A percentile compares a stretch with the other conserved stretches of the same genome.
Evolutionary conservation across 2,329 filamentous ascomycete genomes (phyloP).

Genomic region (Fusarium burgessii): DNA sequence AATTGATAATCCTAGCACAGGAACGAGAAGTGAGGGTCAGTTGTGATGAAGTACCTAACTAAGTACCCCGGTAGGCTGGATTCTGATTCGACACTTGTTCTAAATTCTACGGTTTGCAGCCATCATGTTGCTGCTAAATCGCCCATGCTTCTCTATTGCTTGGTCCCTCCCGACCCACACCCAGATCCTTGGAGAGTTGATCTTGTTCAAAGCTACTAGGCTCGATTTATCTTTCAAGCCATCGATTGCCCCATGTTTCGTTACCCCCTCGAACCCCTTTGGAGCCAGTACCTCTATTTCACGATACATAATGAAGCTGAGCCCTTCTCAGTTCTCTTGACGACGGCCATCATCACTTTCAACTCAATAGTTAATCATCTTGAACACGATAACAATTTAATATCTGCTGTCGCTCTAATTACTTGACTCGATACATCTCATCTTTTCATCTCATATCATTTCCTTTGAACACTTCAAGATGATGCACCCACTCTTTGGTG

Average conservation of each 20-base stretch:
- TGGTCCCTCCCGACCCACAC: conserved; percentile 52
- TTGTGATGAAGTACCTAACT: conserved; percentile 36
- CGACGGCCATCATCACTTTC: conserved; percentile 4
- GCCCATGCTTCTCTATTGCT: conserved; percentile 46
- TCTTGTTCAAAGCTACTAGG: conserved; percentile 50
- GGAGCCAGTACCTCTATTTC: conserved; percentile 38
- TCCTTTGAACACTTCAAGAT: conserved; percentile 37
- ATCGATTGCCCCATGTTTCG: conserved; percentile 51
- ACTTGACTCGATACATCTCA: background rate
- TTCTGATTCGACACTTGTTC: conserved; percentile 48
- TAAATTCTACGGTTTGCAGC: conserved; percentile 52
- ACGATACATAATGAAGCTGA: conserved; percentile 50
- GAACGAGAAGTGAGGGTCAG: conserved; percentile 38
- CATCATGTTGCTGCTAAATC: conserved; percentile 44
- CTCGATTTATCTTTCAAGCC: conserved; percentile 55
- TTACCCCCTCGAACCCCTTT: conserved; percentile 50
- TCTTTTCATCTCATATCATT: background rate
- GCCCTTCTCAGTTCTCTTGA: conserved; percentile 36
- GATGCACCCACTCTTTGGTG: conserved; percentile 50
- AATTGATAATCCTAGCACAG: conserved; percentile 43
- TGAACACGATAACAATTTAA: conserved; percentile 2
- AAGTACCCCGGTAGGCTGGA: conserved; percentile 21
- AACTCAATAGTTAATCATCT: background rate
- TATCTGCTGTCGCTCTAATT: background rate
- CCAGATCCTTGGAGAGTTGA: conserved; percentile 54